A percentile compares a stretch with the other conserved stretches of the same genome.
phyloP scores from a whole-genome alignment of 768 basidiomycete species.

The Chiua virens region DNA sequence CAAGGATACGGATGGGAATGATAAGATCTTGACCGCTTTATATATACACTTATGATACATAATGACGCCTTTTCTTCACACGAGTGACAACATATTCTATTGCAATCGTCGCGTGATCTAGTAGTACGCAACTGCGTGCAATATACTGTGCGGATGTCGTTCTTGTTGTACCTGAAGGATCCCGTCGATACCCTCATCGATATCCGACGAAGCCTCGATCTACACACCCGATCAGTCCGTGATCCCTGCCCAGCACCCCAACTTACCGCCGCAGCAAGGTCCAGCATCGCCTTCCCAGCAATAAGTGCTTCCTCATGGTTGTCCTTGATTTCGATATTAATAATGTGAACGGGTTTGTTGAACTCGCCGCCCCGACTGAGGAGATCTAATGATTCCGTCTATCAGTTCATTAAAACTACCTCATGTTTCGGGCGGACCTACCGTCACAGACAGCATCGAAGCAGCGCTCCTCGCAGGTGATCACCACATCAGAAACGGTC shows the following conservation, averaged over 20 bases:
- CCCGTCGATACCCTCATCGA: constrained; percentile 88
- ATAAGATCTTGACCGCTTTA: constrained; percentile 4
- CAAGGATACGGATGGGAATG: not conserved
- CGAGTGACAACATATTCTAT: constrained; percentile 33
- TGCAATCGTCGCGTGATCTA: constrained; percentile 39
- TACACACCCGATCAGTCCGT: constrained; percentile 32
- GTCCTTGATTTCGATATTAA: constrained; percentile 98
- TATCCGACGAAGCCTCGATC: constrained; percentile 84
- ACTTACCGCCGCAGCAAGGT: constrained; percentile 85
- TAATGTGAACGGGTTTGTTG: constrained; percentile 91
- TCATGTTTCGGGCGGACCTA: constrained; percentile 38
- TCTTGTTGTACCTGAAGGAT: constrained; percentile 86
- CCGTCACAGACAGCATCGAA: constrained; percentile 99
- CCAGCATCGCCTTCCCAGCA: constrained; percentile 93
- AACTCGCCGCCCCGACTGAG: constrained; percentile 85
- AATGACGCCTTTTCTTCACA: constrained; percentile 68
- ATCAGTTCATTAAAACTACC: constrained; percentile 11
- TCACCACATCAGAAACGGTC: constrained; percentile 91
- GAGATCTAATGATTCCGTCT: constrained; percentile 63
- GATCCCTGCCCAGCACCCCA: not conserved
- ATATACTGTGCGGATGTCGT: constrained; percentile 85
- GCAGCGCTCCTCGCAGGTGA: constrained; percentile 98
- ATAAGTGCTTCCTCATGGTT: constrained; percentile 98
- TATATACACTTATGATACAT: constrained; percentile 24
- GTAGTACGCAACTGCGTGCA: constrained; percentile 92